Evolutionary conservation across 2,329 filamentous ascomycete genomes (phyloP).

Genomic region (Fusarium buxicola): DNA sequence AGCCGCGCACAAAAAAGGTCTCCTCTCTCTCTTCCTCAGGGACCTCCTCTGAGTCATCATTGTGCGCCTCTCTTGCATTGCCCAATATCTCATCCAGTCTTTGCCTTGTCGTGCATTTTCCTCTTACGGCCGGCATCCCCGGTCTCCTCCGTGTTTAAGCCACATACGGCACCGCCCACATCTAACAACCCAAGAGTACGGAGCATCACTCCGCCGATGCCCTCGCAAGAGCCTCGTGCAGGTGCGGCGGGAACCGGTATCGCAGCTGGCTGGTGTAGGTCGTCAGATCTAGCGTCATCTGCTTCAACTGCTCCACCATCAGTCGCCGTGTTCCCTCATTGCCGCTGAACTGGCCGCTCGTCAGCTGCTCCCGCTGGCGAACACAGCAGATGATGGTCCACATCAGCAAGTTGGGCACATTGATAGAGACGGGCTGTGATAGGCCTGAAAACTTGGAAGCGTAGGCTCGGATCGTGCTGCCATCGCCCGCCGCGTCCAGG

Average conservation of each 20-base stretch:
- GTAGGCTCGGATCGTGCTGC: conserved; percentile 80
- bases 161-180: conserved; percentile 20
- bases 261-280: conserved; percentile 93
- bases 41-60: conserved; percentile 8
- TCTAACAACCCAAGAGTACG: conserved; percentile 22
- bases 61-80: conserved; percentile 7
- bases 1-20: conserved; percentile 9
- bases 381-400: conserved; percentile 93
- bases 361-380: conserved; percentile 78
- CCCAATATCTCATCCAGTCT: conserved; percentile 8
- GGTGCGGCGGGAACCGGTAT: conserved; percentile 86
- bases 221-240: conserved; percentile 89
- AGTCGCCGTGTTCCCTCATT: conserved; percentile 72
- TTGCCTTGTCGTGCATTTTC: conserved; percentile 1
- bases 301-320: conserved; percentile 78
- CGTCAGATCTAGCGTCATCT: conserved; percentile 89
- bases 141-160: conserved; percentile 10
- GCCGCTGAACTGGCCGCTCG: conserved; percentile 78
- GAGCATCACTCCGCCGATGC: conserved; percentile 72
- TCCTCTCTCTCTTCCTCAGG: conserved; percentile 5
- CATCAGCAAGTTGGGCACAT: conserved; percentile 90
- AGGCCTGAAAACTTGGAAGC: conserved; percentile 85
- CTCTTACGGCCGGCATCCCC: conserved; percentile 15
- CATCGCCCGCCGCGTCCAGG: conserved; percentile 78
- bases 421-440: conserved; percentile 84